Base-by-base conservation (phyloP, 2,329 filamentous ascomycete species). In the Trichoderma lentiforme region DNA sequence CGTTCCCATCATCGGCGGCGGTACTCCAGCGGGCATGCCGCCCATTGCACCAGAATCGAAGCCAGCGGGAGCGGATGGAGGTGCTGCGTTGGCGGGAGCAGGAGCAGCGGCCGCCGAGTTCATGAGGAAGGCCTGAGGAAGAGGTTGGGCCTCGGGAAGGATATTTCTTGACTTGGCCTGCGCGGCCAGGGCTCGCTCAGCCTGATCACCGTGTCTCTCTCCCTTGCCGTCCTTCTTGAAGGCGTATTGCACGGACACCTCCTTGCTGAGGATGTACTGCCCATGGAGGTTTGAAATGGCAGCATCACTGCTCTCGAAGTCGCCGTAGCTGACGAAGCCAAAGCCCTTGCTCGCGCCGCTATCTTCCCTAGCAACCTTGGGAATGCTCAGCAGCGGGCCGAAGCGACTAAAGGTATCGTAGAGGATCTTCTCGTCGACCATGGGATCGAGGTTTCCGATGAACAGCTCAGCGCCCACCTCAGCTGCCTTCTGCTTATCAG, bases 181-280 rank as follows among this genome's bases (percentile, higher is more conserved):
- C 32, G 92, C 91, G 34, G 96, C 96, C 61, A 99, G 89, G 85
- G 94, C 92, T 78, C 96, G 88, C 83, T 99, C 96, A 34, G 96
- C 96, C 77, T 94, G 89, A 80, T 99, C 96, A 77, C 96, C 96
- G 80, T 99, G 96, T 72, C 96, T 88, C 84, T 98, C 95, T 77
- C 95, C 95, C 84, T 97, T 97, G 76, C 96, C 96, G 79, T 99
- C 96, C 83, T 98, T 98, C 87, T 99, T 99, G 88, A 97, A 98
- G 51, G 96, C 96, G 82, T 98, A 99, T 82, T 98, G 95, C 58
- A 99, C 96, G 3, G 92, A 93, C 77, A 98, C 92, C 82, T 97
- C 93, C 84, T 97, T 97, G 86, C 96, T 97, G 86, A 97, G 95
- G 73, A 99, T 89, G 82, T 96, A 98, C 84, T 98, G 95, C 66